Conservation (phyloP, 148 eudicot genomes). For the Cornus florida region DNA sequence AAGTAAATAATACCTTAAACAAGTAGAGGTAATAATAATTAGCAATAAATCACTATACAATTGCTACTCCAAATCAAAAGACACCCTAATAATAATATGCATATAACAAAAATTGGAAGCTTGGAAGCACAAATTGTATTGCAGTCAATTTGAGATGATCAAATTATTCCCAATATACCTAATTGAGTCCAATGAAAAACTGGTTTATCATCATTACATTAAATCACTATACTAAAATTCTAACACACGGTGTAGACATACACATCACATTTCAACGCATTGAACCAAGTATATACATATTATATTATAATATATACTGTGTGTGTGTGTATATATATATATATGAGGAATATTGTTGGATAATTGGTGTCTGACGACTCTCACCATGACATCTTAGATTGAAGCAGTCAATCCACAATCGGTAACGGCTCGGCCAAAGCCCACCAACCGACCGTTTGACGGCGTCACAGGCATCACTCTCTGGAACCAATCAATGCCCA, state of each 20-base stretch:
- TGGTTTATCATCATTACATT: neutral
- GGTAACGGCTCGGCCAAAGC: constrained; percentile 82
- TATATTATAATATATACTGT: neutral
- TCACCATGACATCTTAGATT: constrained; percentile 82
- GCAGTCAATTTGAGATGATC: neutral
- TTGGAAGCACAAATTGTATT: neutral
- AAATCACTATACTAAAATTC: neutral
- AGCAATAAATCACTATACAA: no score
- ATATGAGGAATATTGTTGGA: neutral
- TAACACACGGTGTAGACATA: no score
- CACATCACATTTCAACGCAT: neutral
- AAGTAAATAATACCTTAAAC: no score
- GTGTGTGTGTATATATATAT: neutral
- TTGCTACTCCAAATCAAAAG: no score
- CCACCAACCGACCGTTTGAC: constrained; percentile 57
- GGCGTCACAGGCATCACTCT: constrained; percentile 50
- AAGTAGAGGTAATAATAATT: no score
- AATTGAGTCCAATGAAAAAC: no score
- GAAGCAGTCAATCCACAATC: constrained; percentile 80
- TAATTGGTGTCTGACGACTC: constrained; percentile 4
- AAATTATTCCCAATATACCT: neutral
- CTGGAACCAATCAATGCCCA: constrained; percentile 27
- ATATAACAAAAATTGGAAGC: neutral
- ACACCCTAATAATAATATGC: neutral
- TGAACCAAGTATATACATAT: neutral